phyloP scores from a whole-genome alignment of 306 rosid species.

The Dicorynia guianensis region DNA sequence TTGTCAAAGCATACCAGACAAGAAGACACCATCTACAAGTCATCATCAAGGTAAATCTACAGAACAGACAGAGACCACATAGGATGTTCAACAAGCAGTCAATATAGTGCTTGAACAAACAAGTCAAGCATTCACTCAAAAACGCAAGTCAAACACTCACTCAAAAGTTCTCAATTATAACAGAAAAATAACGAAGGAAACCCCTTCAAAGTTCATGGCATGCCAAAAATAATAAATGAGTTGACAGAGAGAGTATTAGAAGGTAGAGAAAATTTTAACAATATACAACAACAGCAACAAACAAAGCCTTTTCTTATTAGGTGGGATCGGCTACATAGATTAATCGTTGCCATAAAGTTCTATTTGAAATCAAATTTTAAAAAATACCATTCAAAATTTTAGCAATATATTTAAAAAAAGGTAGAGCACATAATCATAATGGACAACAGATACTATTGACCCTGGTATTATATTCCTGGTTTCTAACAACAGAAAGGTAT shows the following conservation, averaged over 20 bases:
- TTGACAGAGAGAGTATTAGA: not conserved
- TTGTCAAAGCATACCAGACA: not conserved
- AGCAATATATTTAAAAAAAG: not conserved
- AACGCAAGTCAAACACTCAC: not conserved
- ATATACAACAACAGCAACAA: no score
- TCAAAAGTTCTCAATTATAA: not conserved
- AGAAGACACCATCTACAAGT: not conserved
- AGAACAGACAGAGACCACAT: not conserved
- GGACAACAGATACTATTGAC: no score
- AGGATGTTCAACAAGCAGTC: no score
- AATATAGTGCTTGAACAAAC: no score
- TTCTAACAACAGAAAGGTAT: conserved; percentile 5
- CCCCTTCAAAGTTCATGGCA: not conserved
- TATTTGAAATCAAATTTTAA: no score
- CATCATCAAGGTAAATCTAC: conserved; percentile 3
- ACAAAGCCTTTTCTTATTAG: no score
- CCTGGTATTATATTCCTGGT: not conserved
- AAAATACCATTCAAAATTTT: no score
- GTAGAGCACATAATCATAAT: not conserved
- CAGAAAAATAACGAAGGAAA: not conserved
- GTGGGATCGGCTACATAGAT: no score
- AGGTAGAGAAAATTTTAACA: not conserved
- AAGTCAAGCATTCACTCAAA: not conserved
- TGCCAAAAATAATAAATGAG: not conserved
- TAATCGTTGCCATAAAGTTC: no score